Evolutionary conservation across 2,329 filamentous ascomycete species (phyloP).

Genomic region (Graphilbum ipis-grandicollis): DNA sequence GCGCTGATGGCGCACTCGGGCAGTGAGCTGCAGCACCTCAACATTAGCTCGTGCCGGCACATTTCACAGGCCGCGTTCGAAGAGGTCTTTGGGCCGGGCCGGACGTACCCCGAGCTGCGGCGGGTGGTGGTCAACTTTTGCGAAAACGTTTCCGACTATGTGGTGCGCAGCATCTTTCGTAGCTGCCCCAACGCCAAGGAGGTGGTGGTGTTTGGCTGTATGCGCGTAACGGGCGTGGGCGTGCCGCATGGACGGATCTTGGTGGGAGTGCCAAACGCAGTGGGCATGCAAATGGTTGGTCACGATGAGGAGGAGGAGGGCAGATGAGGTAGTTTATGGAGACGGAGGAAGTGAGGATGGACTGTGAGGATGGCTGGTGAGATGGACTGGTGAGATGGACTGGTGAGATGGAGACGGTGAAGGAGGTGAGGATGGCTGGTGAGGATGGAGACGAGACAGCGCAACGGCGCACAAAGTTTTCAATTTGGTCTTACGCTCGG

Average conservation of each 20-base stretch:
- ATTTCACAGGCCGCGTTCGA: conserved; percentile 58
- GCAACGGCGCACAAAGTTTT: too few species aligned
- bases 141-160: conserved; percentile 45
- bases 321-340: not conserved
- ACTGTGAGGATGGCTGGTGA: too few species aligned
- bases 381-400: too few species aligned
- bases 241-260: conserved; percentile 38
- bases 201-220: conserved; percentile 47
- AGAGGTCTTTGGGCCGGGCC: conserved; percentile 47
- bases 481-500: too few species aligned
- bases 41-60: conserved; percentile 73
- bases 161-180: conserved; percentile 46
- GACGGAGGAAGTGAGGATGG: not conserved
- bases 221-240: conserved; percentile 37
- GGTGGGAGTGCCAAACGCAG: conserved; percentile 39
- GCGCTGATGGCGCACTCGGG: conserved; percentile 78
- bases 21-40: conserved; percentile 42
- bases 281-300: conserved; percentile 43
- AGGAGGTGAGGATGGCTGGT: too few species aligned
- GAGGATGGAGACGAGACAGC: too few species aligned
- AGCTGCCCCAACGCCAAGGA: conserved; percentile 42
- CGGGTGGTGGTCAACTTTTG: conserved; percentile 68
- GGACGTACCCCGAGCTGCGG: conserved; percentile 47
- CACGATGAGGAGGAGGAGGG: conserved; percentile 12
- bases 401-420: too few species aligned